These are phyloP conservation scores for Trichosporon coremiiforme DNA, from an alignment of 1,284 basidiomycete species.

Conservation along the genomic window DNA sequence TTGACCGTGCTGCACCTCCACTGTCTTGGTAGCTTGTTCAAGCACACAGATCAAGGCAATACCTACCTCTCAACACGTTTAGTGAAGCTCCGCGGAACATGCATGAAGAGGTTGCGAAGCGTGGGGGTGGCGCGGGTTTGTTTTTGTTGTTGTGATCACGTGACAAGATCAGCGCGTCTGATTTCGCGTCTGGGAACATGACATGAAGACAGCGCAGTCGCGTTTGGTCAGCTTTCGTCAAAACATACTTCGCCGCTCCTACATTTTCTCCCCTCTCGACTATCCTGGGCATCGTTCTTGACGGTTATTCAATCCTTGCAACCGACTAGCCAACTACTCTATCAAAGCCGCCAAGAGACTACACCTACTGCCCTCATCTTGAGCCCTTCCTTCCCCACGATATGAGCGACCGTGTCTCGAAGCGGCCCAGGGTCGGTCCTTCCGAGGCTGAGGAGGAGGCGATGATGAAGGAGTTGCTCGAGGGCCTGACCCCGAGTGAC, in stretches of 20 bases:
- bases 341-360: neutral
- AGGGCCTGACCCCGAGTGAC: constrained; percentile 9
- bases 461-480: constrained; percentile 4
- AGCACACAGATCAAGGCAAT: too few relatives aligned
- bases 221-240: neutral
- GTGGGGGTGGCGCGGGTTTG: neutral
- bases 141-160: neutral
- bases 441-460: constrained; percentile 12
- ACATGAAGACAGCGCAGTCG: constrained; percentile 3
- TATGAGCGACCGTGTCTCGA: constrained; percentile 5
- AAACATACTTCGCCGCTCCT: neutral
- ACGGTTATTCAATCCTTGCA: neutral
- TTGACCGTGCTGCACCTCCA: too few relatives aligned
- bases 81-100: too few relatives aligned
- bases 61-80: too few relatives aligned
- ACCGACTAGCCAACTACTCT: neutral
- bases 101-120: too few relatives aligned
- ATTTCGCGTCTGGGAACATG: constrained; percentile 9
- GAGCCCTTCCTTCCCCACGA: too few relatives aligned
- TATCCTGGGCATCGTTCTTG: neutral
- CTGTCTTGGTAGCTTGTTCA: too few relatives aligned
- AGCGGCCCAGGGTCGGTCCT: neutral
- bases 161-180: constrained; percentile 10
- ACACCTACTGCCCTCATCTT: neutral
- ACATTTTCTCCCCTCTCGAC: neutral